phyloP scores from a whole-genome alignment of 148 eudicot species.

The Euryodendron excelsum region DNA sequence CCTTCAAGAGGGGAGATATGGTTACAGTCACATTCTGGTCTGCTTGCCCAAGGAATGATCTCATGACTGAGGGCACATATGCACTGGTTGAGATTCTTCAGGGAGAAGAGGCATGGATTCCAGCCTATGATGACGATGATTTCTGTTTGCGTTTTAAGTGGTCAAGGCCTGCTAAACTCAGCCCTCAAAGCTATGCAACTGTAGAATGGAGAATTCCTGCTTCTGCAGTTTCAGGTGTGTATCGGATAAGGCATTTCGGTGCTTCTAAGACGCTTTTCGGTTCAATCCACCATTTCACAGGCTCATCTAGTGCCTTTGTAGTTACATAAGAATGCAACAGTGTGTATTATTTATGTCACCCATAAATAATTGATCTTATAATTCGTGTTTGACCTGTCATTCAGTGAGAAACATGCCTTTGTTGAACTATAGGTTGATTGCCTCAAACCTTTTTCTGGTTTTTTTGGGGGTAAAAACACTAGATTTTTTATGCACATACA shows the following conservation, averaged over 20 bases:
- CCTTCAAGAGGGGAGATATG: slow-evolving; percentile 62
- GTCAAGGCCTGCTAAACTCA: slow-evolving; percentile 75
- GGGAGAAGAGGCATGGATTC: slow-evolving; percentile 63
- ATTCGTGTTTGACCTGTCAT: background rate
- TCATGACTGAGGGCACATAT: slow-evolving; percentile 90
- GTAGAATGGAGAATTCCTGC: slow-evolving; percentile 86
- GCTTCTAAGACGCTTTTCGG: slow-evolving; percentile 80
- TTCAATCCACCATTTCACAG: slow-evolving; percentile 71
- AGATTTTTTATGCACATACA: background rate
- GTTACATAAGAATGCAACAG: slow-evolving; percentile 35
- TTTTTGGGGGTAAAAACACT: background rate
- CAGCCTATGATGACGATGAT: slow-evolving; percentile 88
- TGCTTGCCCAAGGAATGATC: slow-evolving; percentile 93
- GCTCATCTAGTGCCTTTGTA: slow-evolving; percentile 83
- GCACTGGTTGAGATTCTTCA: slow-evolving; percentile 73
- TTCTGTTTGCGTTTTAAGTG: slow-evolving; percentile 81
- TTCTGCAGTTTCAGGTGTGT: slow-evolving; percentile 61
- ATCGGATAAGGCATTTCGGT: slow-evolving; percentile 88
- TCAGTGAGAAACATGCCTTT: background rate
- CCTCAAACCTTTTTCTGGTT: background rate
- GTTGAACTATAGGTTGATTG: background rate
- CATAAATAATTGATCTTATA: background rate
- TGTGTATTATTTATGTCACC: background rate
- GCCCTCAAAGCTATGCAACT: slow-evolving; percentile 68
- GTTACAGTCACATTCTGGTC: slow-evolving; percentile 73